Conservation (phyloP, 805 yeast genomes). For the Candida broadrunensis region DNA sequence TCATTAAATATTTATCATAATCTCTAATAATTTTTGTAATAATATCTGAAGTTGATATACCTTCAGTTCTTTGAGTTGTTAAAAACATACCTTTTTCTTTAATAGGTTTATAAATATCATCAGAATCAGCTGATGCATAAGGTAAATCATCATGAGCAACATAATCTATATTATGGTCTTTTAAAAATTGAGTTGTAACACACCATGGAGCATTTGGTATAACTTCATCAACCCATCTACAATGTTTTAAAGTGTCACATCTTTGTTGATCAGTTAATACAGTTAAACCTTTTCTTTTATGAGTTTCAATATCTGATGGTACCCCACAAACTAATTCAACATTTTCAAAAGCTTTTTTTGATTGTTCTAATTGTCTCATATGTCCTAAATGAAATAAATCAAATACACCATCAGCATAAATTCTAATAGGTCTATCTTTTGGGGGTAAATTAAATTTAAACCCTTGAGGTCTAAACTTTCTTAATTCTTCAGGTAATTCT, state of each 20-base stretch:
- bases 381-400: conserved; percentile 96
- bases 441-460: conserved; percentile 81
- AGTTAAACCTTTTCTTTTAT: conserved; percentile 88
- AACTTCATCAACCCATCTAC: conserved; percentile 98
- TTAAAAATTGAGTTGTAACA: conserved; percentile 77
- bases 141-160: conserved; percentile 98
- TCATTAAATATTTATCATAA: conserved; percentile 93
- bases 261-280: conserved; percentile 87
- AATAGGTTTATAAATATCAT: conserved; percentile 90
- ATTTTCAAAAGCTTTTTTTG: conserved; percentile 86
- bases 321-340: conserved; percentile 86
- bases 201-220: conserved; percentile 95
- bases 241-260: conserved; percentile 86
- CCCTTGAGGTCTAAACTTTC: conserved; percentile 80
- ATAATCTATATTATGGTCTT: conserved; percentile 81
- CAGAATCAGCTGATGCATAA: conserved; percentile 83
- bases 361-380: conserved; percentile 96
- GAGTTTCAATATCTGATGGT: conserved; percentile 88
- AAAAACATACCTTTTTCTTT: conserved; percentile 88
- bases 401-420: conserved; percentile 98
- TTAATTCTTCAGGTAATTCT: conserved; percentile 62
- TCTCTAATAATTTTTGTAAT: conserved; percentile 93
- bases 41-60: conserved; percentile 92
- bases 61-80: conserved; percentile 95
- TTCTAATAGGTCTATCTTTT: conserved; percentile 76